phyloP scores from a whole-genome alignment of 2,329 filamentous ascomycete genomes.

The Aspergillus ibericus region DNA sequence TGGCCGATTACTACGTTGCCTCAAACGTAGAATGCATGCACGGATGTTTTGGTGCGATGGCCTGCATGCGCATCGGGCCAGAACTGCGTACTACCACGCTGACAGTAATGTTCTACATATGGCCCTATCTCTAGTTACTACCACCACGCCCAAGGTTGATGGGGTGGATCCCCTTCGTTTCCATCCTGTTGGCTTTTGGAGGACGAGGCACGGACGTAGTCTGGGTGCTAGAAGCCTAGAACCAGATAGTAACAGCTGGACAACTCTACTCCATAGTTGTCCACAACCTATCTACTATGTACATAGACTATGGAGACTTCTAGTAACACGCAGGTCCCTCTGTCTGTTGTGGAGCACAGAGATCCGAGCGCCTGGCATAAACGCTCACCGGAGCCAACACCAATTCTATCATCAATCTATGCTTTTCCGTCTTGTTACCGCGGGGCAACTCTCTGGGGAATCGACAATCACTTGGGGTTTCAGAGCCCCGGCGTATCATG shows the following conservation, averaged over 20 bases:
- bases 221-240: not conserved
- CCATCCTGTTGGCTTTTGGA: not conserved
- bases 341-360: not conserved
- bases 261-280: no score
- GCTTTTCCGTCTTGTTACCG: not conserved
- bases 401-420: not conserved
- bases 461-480: not conserved
- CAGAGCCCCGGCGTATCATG: not conserved
- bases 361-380: not conserved
- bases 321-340: not conserved
- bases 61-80: not conserved
- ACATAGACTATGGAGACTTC: no score
- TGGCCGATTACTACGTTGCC: not conserved
- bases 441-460: not conserved
- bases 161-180: not conserved
- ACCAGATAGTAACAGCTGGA: no score
- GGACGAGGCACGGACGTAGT: not conserved
- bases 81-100: not conserved
- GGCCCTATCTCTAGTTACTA: not conserved
- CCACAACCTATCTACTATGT: no score
- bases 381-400: not conserved
- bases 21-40: not conserved
- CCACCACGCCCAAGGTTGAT: not conserved
- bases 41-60: slow-evolving; percentile 2
- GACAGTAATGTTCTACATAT: not conserved